Base-by-base conservation (phyloP, 306 rosid species). In the Alnus rubra region DNA sequence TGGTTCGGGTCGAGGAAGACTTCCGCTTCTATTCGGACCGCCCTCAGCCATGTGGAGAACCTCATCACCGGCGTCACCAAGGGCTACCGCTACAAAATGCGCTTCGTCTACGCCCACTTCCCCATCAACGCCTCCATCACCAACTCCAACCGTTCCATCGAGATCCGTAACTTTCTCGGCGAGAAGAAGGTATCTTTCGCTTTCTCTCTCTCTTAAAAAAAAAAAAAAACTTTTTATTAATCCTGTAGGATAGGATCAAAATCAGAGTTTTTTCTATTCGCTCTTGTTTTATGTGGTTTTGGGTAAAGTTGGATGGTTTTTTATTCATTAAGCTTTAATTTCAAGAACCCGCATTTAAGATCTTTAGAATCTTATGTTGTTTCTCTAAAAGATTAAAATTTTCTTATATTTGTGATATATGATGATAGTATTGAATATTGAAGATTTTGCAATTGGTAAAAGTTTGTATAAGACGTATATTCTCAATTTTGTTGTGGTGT, bases 11-110 rank as follows among this genome's bases (percentile, higher is more conserved):
- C 94, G 0, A 86, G 97, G 37, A 93, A 93, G 74, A 88, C 98
- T 39, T 91, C 94, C 51, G 98, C 94, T 28, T 86, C 98, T 47
- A 93, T 93, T 42, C 87, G 97, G 2, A 93, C 98, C 1, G 97
- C 98, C 7, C 92, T 91, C 47, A 88, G 92, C 73, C 97, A 93
- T 48, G 94, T 93, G 0, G 90, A 44, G 55, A 93, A 93, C 12
- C 94, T 93, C 13, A 93, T 93, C 53, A 93, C 92, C n/a, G 94
- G 97, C 56, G 98, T 93, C 62, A 93, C 98, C 47, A 91, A 89
- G 87, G 97, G 98, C 0, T 93, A 88, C 83, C 88, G 97, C 16
- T 93, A 93, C 92, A 93, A 89, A 86, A 93, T 93, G 97, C 82
- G 96, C 12, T 93, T 93, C 45, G 97, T 93, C 3, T 93, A 93